Percentiles rank a stretch among this genome's conserved stretches.
These are phyloP conservation scores for Tulasnella sp. DNA, from an alignment of 768 basidiomycete species.

Conservation along the genomic window DNA sequence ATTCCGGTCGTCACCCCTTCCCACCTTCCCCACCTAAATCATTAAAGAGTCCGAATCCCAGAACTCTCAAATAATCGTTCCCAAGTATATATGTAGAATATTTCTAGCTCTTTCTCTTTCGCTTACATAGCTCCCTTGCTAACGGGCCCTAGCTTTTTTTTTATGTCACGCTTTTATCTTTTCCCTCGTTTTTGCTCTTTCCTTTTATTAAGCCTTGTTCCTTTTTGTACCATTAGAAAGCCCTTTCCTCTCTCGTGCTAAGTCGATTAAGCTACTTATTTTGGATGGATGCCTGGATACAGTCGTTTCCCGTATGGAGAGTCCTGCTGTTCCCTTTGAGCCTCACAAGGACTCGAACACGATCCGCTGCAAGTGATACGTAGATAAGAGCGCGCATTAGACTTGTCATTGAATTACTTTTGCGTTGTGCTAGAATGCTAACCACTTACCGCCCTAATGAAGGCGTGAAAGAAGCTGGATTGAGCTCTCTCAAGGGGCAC, in stretches of 20 bases:
- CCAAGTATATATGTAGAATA: background rate
- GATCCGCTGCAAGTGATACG: no score
- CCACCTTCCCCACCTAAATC: background rate
- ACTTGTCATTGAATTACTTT: no score
- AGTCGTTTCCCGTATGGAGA: background rate
- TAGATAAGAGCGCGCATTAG: no score
- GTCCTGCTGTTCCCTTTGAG: no score
- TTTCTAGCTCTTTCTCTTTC: background rate
- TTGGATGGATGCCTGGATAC: background rate
- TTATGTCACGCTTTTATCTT: background rate
- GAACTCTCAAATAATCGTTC: background rate
- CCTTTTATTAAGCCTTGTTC: background rate
- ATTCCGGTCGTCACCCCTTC: background rate
- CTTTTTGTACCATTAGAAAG: background rate
- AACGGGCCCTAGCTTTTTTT: background rate
- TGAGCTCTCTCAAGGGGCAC: no score
- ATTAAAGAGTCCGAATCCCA: background rate
- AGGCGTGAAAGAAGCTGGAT: no score
- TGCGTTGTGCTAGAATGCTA: no score
- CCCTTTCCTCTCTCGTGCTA: background rate
- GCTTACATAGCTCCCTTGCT: background rate
- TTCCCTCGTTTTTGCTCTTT: background rate
- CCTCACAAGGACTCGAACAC: no score
- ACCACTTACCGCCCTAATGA: no score
- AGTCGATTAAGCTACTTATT: background rate